These are phyloP conservation scores for Cercospora citrullina DNA, from an alignment of 2,329 filamentous ascomycete species.

Conservation along the genomic window DNA sequence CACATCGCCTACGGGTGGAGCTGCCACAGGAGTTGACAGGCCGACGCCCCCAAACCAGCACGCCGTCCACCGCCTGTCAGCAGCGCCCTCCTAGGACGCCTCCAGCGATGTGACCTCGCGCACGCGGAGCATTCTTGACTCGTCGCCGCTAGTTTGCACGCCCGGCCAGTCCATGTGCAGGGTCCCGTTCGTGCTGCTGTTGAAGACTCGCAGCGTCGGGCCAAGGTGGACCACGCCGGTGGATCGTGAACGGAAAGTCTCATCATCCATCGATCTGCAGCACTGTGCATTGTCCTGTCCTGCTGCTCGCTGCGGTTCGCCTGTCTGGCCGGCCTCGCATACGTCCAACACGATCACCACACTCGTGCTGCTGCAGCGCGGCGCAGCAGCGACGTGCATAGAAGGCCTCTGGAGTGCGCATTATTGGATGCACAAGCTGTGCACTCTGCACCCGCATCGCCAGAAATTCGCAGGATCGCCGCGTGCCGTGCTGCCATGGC, in stretches of 20 bases:
- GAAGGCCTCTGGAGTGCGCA: background rate
- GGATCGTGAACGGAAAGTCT: background rate
- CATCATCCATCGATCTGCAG: background rate
- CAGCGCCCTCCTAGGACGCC: background rate
- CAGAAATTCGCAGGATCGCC: constrained; percentile 10
- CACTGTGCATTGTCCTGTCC: no score
- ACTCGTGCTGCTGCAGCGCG: background rate
- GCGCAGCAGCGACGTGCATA: no score
- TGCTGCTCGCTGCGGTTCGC: no score
- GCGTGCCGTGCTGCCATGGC: constrained; percentile 6
- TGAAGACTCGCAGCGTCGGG: background rate
- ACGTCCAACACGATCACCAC: background rate
- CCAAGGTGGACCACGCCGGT: background rate
- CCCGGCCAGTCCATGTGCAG: background rate
- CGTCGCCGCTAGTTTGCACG: background rate
- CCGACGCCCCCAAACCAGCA: background rate
- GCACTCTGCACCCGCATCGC: background rate
- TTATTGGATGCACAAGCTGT: constrained; percentile 17
- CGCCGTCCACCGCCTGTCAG: background rate
- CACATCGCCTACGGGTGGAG: constrained; percentile 6
- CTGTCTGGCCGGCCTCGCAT: background rate
- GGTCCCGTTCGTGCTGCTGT: background rate
- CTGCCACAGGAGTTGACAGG: background rate
- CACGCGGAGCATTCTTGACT: background rate
- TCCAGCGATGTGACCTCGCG: background rate